These are phyloP conservation scores for Phialocephala sp. DNA, from an alignment of 2,329 filamentous ascomycete species.

Conservation along the genomic window DNA sequence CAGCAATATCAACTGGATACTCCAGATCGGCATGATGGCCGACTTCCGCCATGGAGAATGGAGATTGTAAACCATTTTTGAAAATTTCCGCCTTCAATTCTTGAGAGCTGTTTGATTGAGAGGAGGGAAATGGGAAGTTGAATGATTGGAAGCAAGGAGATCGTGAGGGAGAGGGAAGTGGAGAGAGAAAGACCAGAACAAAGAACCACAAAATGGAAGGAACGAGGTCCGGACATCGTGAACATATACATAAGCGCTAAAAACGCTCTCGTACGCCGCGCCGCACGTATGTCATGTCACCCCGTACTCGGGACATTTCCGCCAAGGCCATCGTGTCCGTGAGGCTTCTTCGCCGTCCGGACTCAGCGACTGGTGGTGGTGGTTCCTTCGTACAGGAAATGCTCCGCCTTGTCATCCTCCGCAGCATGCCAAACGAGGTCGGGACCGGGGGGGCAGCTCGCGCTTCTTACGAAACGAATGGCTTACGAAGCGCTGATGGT, in stretches of 20 bases:
- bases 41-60: constrained; percentile 1
- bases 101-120: not conserved
- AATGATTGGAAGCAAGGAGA: not conserved
- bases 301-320: not conserved
- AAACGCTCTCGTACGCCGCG: not conserved
- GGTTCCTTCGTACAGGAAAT: not conserved
- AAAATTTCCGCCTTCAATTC: not conserved
- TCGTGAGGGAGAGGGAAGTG: not conserved
- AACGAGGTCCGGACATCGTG: not conserved
- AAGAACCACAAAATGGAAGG: not conserved
- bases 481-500: not conserved
- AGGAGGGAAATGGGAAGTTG: not conserved
- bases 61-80: constrained; percentile 1
- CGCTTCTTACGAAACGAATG: not conserved
- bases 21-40: constrained; percentile 4
- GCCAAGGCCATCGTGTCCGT: not conserved
- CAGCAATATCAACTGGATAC: not conserved
- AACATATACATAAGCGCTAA: constrained; percentile 3
- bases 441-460: not conserved
- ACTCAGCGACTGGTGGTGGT: not conserved
- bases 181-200: not conserved
- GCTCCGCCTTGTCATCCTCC: not conserved
- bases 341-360: not conserved
- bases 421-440: not conserved
- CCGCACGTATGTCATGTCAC: not conserved